Evolutionary conservation across 331 rosid genomes (phyloP), one percentile per base, ranked within the genome.

Genomic region (Prunus yedoensis): DNA sequence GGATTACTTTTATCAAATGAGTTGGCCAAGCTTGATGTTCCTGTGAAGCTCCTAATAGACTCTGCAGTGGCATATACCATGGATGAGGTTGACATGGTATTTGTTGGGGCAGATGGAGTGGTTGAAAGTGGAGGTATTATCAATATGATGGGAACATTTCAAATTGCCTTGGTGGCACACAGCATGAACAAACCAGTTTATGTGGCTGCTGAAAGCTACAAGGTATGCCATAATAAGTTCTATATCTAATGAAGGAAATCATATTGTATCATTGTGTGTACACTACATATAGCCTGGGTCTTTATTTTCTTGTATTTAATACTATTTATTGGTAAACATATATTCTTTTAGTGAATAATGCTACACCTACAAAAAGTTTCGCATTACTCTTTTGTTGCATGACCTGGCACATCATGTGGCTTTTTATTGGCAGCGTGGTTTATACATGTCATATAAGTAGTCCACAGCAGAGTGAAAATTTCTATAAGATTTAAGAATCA

Each of bases 101-200:
- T 94, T 45, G 95, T 92, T 8, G 99, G 99, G 81, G 99, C 99
- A 0, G 99, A 94, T 70, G 99, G 92, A 74, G 99, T 92, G 60
- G 99, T 94, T 75, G 99, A 94, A 81, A 94, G 96, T 77, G 99
- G 99, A 28, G 99, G 99, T 59, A 92, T 94, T 65, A 92, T 94
- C 45, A 94, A 94, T 88, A 92, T 92, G 99, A 90, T 92, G 96
- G 99, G 99, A 30, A 90, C 99, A 5, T 94, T 90, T 83, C 99
- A 94, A 88, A 92, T 90, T 75, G 96, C 97, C 8, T 68, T 94
- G 78, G 95, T 94, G 47, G 99, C 97, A 4, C 95, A 92, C 80
- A 74, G 97, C 86, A 89, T 94, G 97, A 84, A 83, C 82, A 94
- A 94, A 71, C 97, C 99, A 45, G 89, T 94, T 73, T 92, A 90